phyloP scores from a whole-genome alignment of 257 asterid genomes.

The Capsicum chinense region DNA sequence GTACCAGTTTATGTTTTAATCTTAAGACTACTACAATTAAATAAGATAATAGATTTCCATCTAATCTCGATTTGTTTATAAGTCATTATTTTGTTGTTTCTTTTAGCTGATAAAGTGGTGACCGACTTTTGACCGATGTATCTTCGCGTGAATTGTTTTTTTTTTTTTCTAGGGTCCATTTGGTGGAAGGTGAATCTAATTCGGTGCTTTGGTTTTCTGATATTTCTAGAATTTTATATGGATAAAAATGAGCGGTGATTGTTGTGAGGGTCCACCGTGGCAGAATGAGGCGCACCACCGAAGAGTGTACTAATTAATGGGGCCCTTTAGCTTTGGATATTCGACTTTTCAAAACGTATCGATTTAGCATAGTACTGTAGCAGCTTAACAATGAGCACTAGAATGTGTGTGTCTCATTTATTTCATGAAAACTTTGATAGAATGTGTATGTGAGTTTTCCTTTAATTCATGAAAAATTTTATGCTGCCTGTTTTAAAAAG shows the following conservation, averaged over 20 bases:
- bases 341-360: neutral
- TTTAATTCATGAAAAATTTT: no score
- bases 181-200: neutral
- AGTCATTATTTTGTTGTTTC: neutral
- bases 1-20: conserved; percentile 1
- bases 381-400: no score
- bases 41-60: neutral
- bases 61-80: neutral
- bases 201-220: neutral
- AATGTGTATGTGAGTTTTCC: no score
- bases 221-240: neutral
- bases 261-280: neutral
- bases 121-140: neutral
- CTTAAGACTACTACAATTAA: neutral
- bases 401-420: no score
- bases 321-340: neutral
- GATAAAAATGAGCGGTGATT: neutral
- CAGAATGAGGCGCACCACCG: conserved; percentile 16
- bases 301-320: neutral
- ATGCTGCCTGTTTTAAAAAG: no score
- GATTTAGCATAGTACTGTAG: no score
- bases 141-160: neutral
- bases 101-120: neutral
- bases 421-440: no score
- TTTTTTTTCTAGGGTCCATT: neutral